These are phyloP conservation scores for Fusarium hostae DNA, from an alignment of 2,329 filamentous ascomycete species.

Conservation along the genomic window DNA sequence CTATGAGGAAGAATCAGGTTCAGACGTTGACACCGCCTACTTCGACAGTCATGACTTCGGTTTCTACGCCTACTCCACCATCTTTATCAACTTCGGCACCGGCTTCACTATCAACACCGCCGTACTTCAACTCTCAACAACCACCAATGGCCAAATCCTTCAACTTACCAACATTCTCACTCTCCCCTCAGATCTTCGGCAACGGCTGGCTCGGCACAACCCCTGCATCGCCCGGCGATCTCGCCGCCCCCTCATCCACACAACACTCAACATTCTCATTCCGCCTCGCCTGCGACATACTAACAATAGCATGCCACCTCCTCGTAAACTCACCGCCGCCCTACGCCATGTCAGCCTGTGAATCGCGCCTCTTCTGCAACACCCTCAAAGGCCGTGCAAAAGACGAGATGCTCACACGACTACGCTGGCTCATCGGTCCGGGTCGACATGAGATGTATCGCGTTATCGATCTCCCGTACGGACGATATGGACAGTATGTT, in stretches of 20 bases:
- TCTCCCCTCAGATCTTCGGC: constrained; percentile 40
- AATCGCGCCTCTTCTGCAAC: constrained; percentile 37
- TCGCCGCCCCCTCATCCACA: background rate
- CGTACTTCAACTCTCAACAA: constrained; percentile 4
- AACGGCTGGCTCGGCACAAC: constrained; percentile 40
- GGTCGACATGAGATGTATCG: constrained; percentile 38
- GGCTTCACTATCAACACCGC: constrained; percentile 3
- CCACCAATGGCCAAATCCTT: constrained; percentile 12
- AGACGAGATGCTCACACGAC: constrained; percentile 40
- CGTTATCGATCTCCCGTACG: constrained; percentile 43
- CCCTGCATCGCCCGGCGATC: constrained; percentile 18
- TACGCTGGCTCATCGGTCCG: constrained; percentile 41
- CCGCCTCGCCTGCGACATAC: constrained; percentile 33
- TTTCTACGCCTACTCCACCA: background rate
- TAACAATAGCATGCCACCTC: constrained; percentile 38
- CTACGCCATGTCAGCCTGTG: background rate
- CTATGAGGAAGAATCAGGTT: constrained; percentile 3
- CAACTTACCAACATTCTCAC: constrained; percentile 1
- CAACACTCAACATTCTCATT: constrained; percentile 34
- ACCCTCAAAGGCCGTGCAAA: constrained; percentile 25
- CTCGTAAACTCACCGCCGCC: constrained; percentile 26
- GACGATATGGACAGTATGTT: constrained; percentile 39
- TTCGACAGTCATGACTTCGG: background rate
- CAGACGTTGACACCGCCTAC: background rate
- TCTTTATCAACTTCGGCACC: background rate